Percentiles rank a stretch among this genome's conserved stretches.
Conservation (phyloP, 2,329 filamentous ascomycete genomes). For the Arthrinium phaeospermum region DNA sequence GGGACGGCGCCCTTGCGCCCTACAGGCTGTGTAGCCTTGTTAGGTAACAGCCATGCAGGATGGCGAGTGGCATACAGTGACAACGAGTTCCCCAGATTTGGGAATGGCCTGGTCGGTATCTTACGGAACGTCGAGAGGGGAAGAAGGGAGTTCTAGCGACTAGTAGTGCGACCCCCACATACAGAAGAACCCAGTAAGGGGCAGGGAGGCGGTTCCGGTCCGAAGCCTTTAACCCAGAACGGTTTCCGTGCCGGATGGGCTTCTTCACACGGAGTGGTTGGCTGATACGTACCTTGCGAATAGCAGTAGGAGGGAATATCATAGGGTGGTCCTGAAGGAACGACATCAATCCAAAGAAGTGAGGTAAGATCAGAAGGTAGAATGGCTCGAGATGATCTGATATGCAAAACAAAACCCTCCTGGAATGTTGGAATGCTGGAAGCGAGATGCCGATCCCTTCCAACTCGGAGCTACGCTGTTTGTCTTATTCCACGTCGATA, state of each 20-base stretch:
- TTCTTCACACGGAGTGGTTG: conserved; percentile 6
- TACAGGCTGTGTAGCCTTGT: background rate
- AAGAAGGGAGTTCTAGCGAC: background rate
- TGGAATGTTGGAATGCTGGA: conserved; percentile 13
- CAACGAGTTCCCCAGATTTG: conserved; percentile 7
- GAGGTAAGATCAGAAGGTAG: background rate
- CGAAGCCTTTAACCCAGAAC: conserved; percentile 8
- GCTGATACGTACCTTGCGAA: background rate
- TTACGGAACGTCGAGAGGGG: conserved; percentile 1
- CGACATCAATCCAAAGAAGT: background rate
- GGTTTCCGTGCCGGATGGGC: conserved; percentile 9
- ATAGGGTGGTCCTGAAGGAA: background rate
- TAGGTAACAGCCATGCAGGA: background rate
- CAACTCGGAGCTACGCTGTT: background rate
- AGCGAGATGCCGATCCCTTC: conserved; percentile 11
- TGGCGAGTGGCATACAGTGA: background rate
- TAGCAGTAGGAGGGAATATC: background rate
- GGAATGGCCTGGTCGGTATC: background rate
- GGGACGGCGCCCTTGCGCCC: background rate
- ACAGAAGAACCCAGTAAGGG: conserved; percentile 2
- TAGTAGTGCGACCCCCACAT: background rate
- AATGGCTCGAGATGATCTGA: conserved; percentile 15
- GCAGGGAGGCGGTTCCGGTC: conserved; percentile 1
- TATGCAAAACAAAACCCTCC: conserved; percentile 10
- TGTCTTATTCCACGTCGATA: conserved; percentile 1